phyloP scores from a whole-genome alignment of 192 early-diverging fungal species.

The Gaertneriomyces sp. region DNA sequence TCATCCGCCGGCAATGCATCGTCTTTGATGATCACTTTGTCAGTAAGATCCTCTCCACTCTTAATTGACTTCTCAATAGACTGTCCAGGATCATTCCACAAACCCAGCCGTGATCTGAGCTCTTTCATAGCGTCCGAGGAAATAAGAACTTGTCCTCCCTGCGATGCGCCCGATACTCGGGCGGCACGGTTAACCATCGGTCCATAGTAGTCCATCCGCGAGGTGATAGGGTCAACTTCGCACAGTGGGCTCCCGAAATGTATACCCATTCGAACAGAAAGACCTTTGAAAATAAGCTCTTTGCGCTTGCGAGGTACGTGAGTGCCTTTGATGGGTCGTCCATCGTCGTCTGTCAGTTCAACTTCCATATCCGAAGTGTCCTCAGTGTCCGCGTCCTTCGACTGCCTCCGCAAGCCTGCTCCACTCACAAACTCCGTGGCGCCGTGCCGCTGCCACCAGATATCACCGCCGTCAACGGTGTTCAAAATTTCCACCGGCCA shows the following conservation, averaged over 20 bases:
- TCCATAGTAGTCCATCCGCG: slow-evolving; percentile 94
- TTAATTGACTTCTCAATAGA: slow-evolving; percentile 11
- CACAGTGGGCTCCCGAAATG: slow-evolving; percentile 85
- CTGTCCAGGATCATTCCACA: slow-evolving; percentile 15
- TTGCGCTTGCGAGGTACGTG: slow-evolving; percentile 3
- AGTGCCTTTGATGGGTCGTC: neutral
- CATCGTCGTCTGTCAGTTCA: slow-evolving; percentile 25
- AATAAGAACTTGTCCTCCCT: slow-evolving; percentile 86
- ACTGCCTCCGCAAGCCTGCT: neutral
- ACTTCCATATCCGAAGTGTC: slow-evolving; percentile 11
- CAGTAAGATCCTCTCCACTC: slow-evolving; percentile 26
- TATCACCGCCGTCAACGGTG: slow-evolving; percentile 68
- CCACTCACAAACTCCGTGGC: slow-evolving; percentile 21
- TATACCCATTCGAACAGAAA: slow-evolving; percentile 91
- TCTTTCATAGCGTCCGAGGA: slow-evolving; percentile 77
- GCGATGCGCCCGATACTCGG: slow-evolving; percentile 76
- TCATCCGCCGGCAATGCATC: slow-evolving; percentile 15
- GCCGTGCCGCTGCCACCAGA: slow-evolving; percentile 51
- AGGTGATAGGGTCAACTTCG: slow-evolving; percentile 82
- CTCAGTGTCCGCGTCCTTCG: slow-evolving; percentile 7
- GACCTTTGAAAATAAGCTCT: slow-evolving; percentile 71
- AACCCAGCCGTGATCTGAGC: slow-evolving; percentile 30
- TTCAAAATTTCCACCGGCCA: slow-evolving; percentile 86
- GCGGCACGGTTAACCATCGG: slow-evolving; percentile 88
- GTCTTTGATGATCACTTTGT: slow-evolving; percentile 11